Percentiles rank a stretch among this genome's conserved stretches.
Conservation (phyloP, 2,329 filamentous ascomycete genomes). For the Colletotrichum sp. region DNA sequence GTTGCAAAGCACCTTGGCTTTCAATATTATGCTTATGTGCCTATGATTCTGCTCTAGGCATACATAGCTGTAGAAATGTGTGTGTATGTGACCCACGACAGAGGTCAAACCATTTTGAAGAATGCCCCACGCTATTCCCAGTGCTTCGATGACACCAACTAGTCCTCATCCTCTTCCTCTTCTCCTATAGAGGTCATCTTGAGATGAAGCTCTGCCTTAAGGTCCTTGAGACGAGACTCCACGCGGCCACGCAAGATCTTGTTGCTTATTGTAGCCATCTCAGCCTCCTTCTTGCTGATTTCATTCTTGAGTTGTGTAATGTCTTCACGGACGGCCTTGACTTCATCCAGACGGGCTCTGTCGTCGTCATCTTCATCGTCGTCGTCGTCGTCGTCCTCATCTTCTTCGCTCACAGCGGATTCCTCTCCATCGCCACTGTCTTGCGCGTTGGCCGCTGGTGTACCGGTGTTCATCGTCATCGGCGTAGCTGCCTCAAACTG, state of each 20-base stretch:
- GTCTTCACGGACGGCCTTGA: conserved; percentile 61
- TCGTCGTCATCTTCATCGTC: conserved; percentile 61
- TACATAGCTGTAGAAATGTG: neutral
- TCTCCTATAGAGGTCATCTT: conserved; percentile 48
- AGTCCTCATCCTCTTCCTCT: conserved; percentile 24
- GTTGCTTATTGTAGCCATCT: conserved; percentile 48
- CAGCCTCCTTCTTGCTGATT: conserved; percentile 48
- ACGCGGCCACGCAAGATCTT: conserved; percentile 56
- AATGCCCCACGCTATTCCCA: neutral
- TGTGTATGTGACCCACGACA: neutral
- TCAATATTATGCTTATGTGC: neutral
- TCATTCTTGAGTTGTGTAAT: conserved; percentile 58
- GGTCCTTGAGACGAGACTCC: conserved; percentile 53
- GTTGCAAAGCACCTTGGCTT: neutral
- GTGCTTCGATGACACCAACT: neutral
- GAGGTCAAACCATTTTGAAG: neutral
- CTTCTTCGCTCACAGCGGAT: conserved; percentile 49
- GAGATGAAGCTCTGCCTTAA: conserved; percentile 49
- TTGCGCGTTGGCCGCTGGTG: conserved; percentile 47
- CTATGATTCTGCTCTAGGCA: neutral
- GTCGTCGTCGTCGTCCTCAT: conserved; percentile 58
- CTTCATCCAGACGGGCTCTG: conserved; percentile 52
- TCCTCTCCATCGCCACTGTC: conserved; percentile 52
- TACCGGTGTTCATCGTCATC: conserved; percentile 45
- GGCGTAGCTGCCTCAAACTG: conserved; percentile 51